phyloP scores from a whole-genome alignment of 2,329 filamentous ascomycete genomes.

The Ophiocordyceps australis region DNA sequence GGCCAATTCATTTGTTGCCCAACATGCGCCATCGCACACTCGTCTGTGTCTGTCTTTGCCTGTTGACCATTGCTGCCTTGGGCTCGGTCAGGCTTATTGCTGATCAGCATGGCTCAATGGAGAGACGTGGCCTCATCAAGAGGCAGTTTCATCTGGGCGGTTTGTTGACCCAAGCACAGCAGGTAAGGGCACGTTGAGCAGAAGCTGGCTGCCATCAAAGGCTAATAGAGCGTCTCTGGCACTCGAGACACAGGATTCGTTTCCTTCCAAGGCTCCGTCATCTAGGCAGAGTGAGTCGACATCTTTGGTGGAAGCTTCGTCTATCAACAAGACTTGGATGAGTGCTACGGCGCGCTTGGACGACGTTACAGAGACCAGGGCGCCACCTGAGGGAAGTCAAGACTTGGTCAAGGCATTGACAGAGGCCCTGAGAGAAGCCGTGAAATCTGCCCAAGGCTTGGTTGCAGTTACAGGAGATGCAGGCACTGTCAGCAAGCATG shows the following conservation, averaged over 20 bases:
- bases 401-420: constrained; percentile 4
- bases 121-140: constrained; percentile 1
- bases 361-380: neutral
- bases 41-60: constrained; percentile 2
- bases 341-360: neutral
- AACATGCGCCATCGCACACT: neutral
- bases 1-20: constrained; percentile 1
- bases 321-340: too few relatives aligned
- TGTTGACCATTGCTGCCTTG: constrained; percentile 2
- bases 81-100: constrained; percentile 2
- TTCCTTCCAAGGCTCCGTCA: too few relatives aligned
- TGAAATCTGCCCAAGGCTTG: too few relatives aligned
- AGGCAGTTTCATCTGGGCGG: constrained; percentile 10
- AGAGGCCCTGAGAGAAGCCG: constrained; percentile 3
- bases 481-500: neutral
- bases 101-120: constrained; percentile 1
- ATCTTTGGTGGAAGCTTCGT: too few relatives aligned
- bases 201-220: too few relatives aligned
- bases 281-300: too few relatives aligned
- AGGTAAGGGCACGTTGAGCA: constrained; percentile 6
- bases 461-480: too few relatives aligned
- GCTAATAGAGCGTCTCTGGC: too few relatives aligned
- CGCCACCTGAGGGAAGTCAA: neutral
- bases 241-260: too few relatives aligned
- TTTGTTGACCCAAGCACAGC: constrained; percentile 2